phyloP scores from a whole-genome alignment of 345 rosid genomes.

The Linum usitatissimum region DNA sequence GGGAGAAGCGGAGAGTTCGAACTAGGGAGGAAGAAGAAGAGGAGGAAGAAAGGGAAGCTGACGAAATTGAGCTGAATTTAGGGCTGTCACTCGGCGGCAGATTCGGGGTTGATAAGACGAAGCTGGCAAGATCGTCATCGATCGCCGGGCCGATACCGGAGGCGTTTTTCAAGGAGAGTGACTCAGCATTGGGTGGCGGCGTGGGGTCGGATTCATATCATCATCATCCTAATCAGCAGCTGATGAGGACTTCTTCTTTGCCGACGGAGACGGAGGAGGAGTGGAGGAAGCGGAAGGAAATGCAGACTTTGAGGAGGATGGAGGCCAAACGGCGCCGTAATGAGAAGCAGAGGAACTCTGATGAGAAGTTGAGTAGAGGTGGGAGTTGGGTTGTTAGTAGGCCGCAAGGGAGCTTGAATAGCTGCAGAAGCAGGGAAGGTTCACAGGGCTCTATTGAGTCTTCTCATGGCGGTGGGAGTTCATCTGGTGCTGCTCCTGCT shows the following conservation, averaged over 20 bases:
- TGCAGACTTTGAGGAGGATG: constrained; percentile 52
- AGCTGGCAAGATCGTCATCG: constrained; percentile 44
- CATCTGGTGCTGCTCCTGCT: too few relatives aligned
- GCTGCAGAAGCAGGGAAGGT: too few relatives aligned
- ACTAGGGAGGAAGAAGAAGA: constrained; percentile 12
- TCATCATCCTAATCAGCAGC: constrained; percentile 2
- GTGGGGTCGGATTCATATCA: background rate
- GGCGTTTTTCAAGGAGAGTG: background rate
- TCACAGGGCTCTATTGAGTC: too few relatives aligned
- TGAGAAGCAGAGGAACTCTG: constrained; percentile 51
- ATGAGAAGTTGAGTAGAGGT: constrained; percentile 9
- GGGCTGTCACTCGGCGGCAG: constrained; percentile 73
- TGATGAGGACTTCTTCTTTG: constrained; percentile 50
- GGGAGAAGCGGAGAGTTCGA: background rate
- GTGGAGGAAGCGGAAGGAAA: constrained; percentile 66
- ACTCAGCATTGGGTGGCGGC: constrained; percentile 13
- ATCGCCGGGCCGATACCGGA: constrained; percentile 42
- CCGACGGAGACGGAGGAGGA: constrained; percentile 57
- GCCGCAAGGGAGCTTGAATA: too few relatives aligned
- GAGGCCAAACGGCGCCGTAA: constrained; percentile 70
- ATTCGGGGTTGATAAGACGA: constrained; percentile 67
- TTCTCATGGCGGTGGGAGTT: too few relatives aligned
- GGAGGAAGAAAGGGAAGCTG: constrained; percentile 17
- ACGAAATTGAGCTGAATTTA: constrained; percentile 58
- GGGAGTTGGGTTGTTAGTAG: constrained; percentile 6